phyloP scores from a whole-genome alignment of 805 yeast species.

The Yarrowia sp. region DNA sequence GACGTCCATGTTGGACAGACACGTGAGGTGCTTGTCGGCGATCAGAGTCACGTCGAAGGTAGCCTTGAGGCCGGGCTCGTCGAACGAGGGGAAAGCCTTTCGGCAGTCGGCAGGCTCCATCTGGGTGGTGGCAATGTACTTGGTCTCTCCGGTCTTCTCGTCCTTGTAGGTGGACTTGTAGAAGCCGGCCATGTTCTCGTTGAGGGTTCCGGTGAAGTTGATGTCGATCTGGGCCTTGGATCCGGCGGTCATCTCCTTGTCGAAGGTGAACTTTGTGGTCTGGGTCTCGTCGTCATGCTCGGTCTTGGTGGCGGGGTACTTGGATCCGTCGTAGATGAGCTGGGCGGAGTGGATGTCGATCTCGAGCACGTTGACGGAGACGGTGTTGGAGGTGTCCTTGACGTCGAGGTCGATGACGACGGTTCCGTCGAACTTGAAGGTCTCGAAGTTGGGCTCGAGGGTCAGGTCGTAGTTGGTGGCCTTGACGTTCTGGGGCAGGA shows the following conservation, averaged over 20 bases:
- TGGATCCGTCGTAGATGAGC: constrained; percentile 37
- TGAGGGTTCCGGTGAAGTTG: constrained; percentile 54
- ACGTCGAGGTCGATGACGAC: constrained; percentile 48
- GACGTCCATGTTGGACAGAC: constrained; percentile 67
- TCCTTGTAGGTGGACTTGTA: constrained; percentile 62
- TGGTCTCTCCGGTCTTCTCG: constrained; percentile 48
- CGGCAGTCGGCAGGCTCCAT: constrained; percentile 79
- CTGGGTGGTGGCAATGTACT: constrained; percentile 63
- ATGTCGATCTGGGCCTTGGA: constrained; percentile 57
- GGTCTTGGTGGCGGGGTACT: constrained; percentile 37
- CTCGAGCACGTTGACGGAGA: constrained; percentile 62
- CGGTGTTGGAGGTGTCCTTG: constrained; percentile 43
- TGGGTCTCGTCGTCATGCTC: constrained; percentile 55
- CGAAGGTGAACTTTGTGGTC: constrained; percentile 59
- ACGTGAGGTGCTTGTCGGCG: constrained; percentile 52
- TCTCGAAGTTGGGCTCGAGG: constrained; percentile 56
- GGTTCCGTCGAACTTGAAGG: constrained; percentile 40
- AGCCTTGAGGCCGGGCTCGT: constrained; percentile 70
- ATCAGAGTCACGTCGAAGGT: constrained; percentile 57
- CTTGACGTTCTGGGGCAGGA: constrained; percentile 61
- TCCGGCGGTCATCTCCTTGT: constrained; percentile 40
- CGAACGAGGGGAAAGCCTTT: constrained; percentile 73
- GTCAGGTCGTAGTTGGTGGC: constrained; percentile 75
- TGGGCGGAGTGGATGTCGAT: constrained; percentile 55
- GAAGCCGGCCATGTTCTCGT: constrained; percentile 72